Evolutionary conservation across 75 land plant genomes (phyloP).

Genomic region (Sequoia sempervirens): DNA sequence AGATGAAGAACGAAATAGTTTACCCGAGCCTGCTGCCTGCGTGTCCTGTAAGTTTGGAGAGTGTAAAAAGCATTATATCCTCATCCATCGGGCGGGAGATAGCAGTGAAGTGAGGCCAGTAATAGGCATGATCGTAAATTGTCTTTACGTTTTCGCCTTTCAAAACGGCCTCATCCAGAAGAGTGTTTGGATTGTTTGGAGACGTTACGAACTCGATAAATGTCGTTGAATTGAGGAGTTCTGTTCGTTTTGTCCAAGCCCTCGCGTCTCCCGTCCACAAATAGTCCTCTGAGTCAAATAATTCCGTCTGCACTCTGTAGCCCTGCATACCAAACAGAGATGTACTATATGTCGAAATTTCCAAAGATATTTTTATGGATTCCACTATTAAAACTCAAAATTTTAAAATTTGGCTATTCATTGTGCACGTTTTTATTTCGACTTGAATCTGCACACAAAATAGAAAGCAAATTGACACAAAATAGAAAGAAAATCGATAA

Average conservation of each 20-base stretch:
- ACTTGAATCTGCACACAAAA: too few species aligned
- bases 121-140: too few species aligned
- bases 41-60: too few species aligned
- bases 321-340: constrained; percentile 37
- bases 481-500: too few species aligned
- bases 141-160: constrained; percentile 48
- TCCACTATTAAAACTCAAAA: too few species aligned
- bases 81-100: constrained; percentile 52
- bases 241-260: neutral
- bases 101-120: constrained; percentile 28
- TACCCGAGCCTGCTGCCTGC: too few species aligned
- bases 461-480: too few species aligned
- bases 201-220: constrained; percentile 17
- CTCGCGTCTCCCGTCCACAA: constrained; percentile 50
- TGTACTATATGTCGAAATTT: constrained; percentile 7
- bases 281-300: constrained; percentile 27
- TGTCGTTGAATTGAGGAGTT: neutral
- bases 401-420: too few species aligned
- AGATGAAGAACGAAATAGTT: constrained; percentile 30
- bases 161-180: constrained; percentile 24
- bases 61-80: constrained; percentile 69
- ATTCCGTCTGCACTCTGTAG: constrained; percentile 36
- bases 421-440: too few species aligned
- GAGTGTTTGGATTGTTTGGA: constrained; percentile 79
- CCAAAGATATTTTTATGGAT: neutral